Base-by-base conservation (phyloP, 2,329 filamentous ascomycete genomes). In the Fusarium oligoseptatum region DNA sequence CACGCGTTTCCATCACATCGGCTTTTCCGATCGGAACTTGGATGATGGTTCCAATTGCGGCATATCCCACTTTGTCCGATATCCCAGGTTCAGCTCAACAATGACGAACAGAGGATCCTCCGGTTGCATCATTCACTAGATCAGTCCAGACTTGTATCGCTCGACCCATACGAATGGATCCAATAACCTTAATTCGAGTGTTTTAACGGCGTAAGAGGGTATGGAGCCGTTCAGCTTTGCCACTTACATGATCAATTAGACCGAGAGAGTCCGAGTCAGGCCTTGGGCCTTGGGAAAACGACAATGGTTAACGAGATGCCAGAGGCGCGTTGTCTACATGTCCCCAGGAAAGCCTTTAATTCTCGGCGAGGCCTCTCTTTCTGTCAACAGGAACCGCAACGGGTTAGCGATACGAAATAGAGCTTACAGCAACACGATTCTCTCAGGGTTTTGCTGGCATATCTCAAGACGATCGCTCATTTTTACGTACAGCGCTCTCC, bases 41-140 rank as follows among this genome's bases (percentile, higher is more conserved):
- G 6, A n/a, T 1, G 48, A 29, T 6, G 1, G 27, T 55, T 11
- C 4, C 48, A 15, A n/a, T 32, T 6, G 17, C 17, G 48, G 11
- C 22, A 55, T 32, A 55, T 55, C 48, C 27, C 27, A 55, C 27
- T 32, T 17, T n/a, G 32, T 55, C 27, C 17, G 27, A 29, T 55
- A n/a, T 29, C 29, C 48, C 48, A 55, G 27, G 27, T 29, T 55
- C 29, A 24, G 20, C 22, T 9, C 20, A n/a, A 37, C n/a, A 58
- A 58, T 58, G 34, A 58, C 55, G 55, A 58, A 58, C 57, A 60
- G 24, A 39, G 37, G 10, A 60, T 60, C 22, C n/a, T 37, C 36
- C 9, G 24, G 34, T 60, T 60, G 57, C 57, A 60, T 41, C 57
- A 60, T 60, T 27, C 34, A 17, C 57, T 60, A 37, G 52, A 57